Base-by-base conservation (phyloP, 2,329 filamentous ascomycete species). In the Cercospora canescens region DNA sequence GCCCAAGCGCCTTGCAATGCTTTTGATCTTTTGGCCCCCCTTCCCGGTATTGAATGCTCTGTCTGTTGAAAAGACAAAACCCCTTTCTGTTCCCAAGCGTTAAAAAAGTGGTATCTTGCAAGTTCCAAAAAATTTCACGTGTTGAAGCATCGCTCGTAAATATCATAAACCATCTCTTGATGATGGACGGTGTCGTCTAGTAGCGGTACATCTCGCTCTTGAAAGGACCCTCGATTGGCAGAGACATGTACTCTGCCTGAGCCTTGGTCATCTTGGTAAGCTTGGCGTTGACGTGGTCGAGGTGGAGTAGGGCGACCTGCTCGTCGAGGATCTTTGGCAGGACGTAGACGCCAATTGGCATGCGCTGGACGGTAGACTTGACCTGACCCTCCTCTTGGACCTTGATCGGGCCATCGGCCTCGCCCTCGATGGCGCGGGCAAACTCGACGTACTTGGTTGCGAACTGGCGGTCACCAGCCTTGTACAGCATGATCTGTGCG, bases 281-380 rank as follows among this genome's bases (percentile, higher is more conserved):
- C 88, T 98, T 93, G 78, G 88, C 95, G 84, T 97, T 96, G 87
- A 93, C 91, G 87, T 98, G 95, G 72, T 85, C 88, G 74, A 97
- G 86, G 86, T 99, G 95, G 74, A 97, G 91, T 79, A 90, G 88
- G 79, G 95, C 95, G 79, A 99, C 95, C 85, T 97, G 93, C 89
- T 99, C 95, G 78, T 99, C 95, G 72, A 99, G 90, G 78, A 97
- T 93, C 93, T 99, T 99, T 83, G 95, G 95, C 76, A 97, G 88
- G 76, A 96, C 94, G 84, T 96, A 97, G 85, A 98, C 95, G 77
- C 94, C 92, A 74, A 96, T 85, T 65, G 91, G 88, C 79, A 97
- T 92, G 65, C 75, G 76, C 88, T 95, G 93, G 83, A 91, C 92
- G 54, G 66, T 66, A 41, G 70, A 63, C 70, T 75, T 76, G 71